phyloP scores from a whole-genome alignment of 2,329 filamentous ascomycete genomes.

The Curvularia lunata region DNA sequence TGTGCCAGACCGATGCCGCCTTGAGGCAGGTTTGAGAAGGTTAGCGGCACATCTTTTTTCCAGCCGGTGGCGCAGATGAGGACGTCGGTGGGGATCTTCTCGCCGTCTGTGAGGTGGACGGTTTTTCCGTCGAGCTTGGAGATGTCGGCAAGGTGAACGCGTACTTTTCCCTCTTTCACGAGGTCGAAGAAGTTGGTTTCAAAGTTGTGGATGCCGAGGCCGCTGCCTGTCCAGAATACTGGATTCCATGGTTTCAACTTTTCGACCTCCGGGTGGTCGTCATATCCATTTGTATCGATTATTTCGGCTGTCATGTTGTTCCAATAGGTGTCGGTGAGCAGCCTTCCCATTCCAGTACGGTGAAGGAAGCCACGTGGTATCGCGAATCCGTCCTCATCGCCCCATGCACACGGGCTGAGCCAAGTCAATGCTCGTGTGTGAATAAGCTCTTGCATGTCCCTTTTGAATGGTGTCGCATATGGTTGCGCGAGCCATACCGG shows the following conservation, averaged over 20 bases:
- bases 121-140: neutral
- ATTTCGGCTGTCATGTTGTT: neutral
- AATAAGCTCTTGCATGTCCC: neutral
- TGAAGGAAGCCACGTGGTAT: neutral
- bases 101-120: neutral
- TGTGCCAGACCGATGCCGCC: neutral
- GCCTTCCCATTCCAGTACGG: conserved; percentile 1
- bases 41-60: neutral
- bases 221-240: neutral
- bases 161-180: neutral
- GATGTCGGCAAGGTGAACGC: neutral
- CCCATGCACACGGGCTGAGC: neutral
- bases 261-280: neutral
- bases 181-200: conserved; percentile 1
- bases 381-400: neutral
- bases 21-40: neutral
- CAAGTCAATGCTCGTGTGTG: neutral
- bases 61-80: neutral
- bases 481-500: neutral
- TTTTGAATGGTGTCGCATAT: neutral
- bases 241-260: conserved; percentile 1
- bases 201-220: neutral
- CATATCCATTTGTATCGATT: neutral
- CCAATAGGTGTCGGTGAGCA: neutral
- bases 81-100: neutral